These are phyloP conservation scores for Prunus armeniaca DNA, from an alignment of 306 rosid genomes.

Conservation along the genomic window DNA sequence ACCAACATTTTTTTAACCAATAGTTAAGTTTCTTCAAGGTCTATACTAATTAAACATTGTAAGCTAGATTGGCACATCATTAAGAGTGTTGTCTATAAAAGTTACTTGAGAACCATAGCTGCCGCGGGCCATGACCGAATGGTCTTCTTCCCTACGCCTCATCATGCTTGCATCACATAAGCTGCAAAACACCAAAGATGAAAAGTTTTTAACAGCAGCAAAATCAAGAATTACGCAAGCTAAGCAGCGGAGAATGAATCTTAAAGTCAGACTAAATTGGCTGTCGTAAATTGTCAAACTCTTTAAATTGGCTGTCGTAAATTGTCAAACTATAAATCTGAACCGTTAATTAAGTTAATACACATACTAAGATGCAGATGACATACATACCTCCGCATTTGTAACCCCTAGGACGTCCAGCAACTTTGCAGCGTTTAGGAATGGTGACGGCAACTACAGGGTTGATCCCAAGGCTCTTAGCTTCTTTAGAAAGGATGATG, in stretches of 20 bases:
- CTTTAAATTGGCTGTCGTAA: too few species aligned
- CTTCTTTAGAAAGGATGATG: not conserved
- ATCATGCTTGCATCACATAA: not conserved
- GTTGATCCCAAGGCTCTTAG: conserved; percentile 14
- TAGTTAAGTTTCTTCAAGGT: not conserved
- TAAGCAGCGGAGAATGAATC: too few species aligned
- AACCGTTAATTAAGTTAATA: too few species aligned
- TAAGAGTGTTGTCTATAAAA: not conserved
- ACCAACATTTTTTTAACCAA: not conserved
- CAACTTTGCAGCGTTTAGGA: conserved; percentile 34
- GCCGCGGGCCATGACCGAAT: not conserved
- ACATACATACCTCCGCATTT: conserved; percentile 39
- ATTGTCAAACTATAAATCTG: not conserved
- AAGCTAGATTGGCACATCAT: not conserved
- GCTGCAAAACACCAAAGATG: not conserved
- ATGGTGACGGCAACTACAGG: conserved; percentile 30
- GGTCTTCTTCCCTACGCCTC: not conserved
- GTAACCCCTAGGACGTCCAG: conserved; percentile 29
- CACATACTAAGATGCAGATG: too few species aligned
- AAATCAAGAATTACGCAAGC: not conserved
- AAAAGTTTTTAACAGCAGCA: not conserved
- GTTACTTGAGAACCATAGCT: not conserved
- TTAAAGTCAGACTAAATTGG: not conserved
- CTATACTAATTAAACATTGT: not conserved
- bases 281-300: not conserved